A percentile compares a stretch with the other conserved stretches of the same genome.
Evolutionary conservation across 1,139 yeast genomes (phyloP).

Genomic region (Magnusiomyces magnusii): DNA sequence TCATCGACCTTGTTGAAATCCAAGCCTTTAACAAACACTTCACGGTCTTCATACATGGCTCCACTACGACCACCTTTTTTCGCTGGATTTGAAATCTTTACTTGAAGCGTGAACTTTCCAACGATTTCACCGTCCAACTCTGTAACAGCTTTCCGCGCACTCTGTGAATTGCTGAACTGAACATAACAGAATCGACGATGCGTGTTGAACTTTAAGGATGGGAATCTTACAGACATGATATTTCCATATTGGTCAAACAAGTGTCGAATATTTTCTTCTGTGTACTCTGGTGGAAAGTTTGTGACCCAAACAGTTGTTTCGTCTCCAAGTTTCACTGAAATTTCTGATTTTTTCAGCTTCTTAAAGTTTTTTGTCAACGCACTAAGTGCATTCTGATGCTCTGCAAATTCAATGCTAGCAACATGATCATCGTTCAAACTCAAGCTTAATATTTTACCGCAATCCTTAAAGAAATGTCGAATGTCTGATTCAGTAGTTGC

Average conservation of each 20-base stretch:
- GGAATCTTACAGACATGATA: constrained; percentile 54
- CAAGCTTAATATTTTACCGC: constrained; percentile 46
- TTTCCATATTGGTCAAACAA: constrained; percentile 44
- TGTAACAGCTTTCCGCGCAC: constrained; percentile 45
- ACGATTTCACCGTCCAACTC: constrained; percentile 26
- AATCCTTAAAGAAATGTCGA: constrained; percentile 45
- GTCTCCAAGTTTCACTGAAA: constrained; percentile 42
- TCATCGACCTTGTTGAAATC: constrained; percentile 37
- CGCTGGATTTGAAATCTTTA: constrained; percentile 52
- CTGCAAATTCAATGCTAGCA: constrained; percentile 45
- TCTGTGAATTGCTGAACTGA: constrained; percentile 43
- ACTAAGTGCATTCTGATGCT: constrained; percentile 44
- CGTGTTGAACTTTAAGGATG: constrained; percentile 50
- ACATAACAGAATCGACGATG: constrained; percentile 70
- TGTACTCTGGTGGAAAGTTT: constrained; percentile 58
- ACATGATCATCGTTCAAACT: constrained; percentile 7
- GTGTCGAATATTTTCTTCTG: constrained; percentile 36
- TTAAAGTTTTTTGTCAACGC: constrained; percentile 58
- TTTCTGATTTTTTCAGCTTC: constrained; percentile 36
- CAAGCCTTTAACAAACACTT: constrained; percentile 45
- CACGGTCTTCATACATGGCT: constrained; percentile 45
- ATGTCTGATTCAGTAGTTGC: constrained; percentile 35
- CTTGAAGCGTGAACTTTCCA: constrained; percentile 38
- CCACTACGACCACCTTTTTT: constrained; percentile 34
- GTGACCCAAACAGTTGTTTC: constrained; percentile 57